Evolutionary conservation across 2,329 filamentous ascomycete genomes (phyloP), one percentile per base, ranked within the genome.

Genomic region (Blastomyces silverae): DNA sequence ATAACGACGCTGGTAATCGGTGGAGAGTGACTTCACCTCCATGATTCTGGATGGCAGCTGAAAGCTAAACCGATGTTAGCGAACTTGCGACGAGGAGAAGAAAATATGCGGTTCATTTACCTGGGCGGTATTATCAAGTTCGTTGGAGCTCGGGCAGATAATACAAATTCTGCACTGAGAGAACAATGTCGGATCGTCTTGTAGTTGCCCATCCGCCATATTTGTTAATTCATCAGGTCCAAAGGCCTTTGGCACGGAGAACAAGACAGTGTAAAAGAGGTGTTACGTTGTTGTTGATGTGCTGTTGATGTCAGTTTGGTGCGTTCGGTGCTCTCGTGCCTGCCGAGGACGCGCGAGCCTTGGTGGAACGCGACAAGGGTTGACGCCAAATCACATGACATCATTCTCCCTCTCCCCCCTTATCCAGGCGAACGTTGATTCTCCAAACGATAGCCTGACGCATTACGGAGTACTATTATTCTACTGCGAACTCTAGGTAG

Each of bases 21-120:
- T 78, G 76, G 42, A 79, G 74, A 46, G 80, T 69, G 17, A 81
- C 77, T 59, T 79, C 78, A 28, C 81, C 85, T 60, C 81, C 82
- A 69, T 82, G 75, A 65, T 79, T 72, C 66, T 77, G 73, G 56
- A 87, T 75, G 1, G 76, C 71, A 6, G 78, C 74, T 37, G 78
- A 76, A 42, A 62, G 44, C 42, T 57, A 61, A 50, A 57, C 59
- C 62, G 17, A 31, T 61, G 63, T 69, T n/a, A 68, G 63, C 34
- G 48, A 62, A 64, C 10, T 61, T 1, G 44, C 60, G 39, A 46
- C 20, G 37, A 61, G 13, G 57, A n/a, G 58, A 37, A 37, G 20
- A 28, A 55, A 55, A 66, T 37, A 58, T 44, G 55, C 28, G 55
- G 62, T 34, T 31, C 59, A 37, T 73, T 56, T 72, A 81, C 80